Percentiles rank a stretch among this genome's conserved stretches.
Evolutionary conservation across 2,329 filamentous ascomycete genomes (phyloP).

Genomic region (Ophiostoma triangulosporum): DNA sequence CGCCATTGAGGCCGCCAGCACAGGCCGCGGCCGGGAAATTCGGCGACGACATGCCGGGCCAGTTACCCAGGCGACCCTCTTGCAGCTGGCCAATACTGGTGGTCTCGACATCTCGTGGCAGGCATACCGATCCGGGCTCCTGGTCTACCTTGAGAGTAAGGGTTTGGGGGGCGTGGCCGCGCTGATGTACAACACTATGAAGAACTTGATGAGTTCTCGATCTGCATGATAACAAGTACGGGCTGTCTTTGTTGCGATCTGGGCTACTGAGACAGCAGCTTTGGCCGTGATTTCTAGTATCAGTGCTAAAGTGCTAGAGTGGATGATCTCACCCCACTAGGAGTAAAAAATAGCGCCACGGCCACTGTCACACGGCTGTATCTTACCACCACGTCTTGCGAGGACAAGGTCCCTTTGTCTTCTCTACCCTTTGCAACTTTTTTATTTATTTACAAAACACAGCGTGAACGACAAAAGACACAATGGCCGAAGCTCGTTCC

Average conservation of each 20-base stretch:
- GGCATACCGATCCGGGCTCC: constrained; percentile 59
- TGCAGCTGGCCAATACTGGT: constrained; percentile 46
- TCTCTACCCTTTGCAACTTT: background rate
- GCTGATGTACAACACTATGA: constrained; percentile 72
- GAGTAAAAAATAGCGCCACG: background rate
- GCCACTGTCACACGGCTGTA: background rate
- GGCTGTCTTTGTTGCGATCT: background rate
- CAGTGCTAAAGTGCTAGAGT: background rate
- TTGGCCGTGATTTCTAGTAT: background rate
- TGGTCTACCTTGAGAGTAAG: constrained; percentile 50
- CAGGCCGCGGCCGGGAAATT: constrained; percentile 17
- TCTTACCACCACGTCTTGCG: too few species aligned
- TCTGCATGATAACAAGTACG: background rate
- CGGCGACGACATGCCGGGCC: constrained; percentile 48
- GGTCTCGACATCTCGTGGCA: constrained; percentile 57
- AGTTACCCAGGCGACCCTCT: constrained; percentile 54
- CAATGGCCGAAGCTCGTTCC: constrained; percentile 4
- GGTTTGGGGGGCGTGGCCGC: constrained; percentile 54
- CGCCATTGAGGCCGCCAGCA: constrained; percentile 23
- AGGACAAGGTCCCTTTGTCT: background rate
- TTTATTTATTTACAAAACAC: background rate
- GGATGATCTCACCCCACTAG: constrained; percentile 7
- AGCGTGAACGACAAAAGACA: background rate
- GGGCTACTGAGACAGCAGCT: background rate
- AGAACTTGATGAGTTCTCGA: constrained; percentile 45